Conservation (phyloP, 208 protist genomes). For the Angomonas deanei region DNA sequence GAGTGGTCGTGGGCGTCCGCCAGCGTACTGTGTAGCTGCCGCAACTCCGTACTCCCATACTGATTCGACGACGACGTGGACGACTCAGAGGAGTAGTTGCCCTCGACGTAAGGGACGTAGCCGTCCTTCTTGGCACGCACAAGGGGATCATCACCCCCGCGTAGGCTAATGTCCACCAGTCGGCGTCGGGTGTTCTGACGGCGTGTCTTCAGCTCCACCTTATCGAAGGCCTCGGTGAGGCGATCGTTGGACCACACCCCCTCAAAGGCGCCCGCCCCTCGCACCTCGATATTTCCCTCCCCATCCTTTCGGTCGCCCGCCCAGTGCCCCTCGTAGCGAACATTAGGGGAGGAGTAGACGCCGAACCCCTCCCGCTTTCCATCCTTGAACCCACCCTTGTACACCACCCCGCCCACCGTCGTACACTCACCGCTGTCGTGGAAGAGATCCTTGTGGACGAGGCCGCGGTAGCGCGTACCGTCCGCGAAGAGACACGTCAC, state of each 20-base stretch:
- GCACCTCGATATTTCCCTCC: constrained; percentile 13
- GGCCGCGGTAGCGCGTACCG: constrained; percentile 62
- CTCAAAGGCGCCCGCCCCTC: background rate
- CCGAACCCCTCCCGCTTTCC: constrained; percentile 75
- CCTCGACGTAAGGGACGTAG: background rate
- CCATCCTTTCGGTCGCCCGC: constrained; percentile 46
- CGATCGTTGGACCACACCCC: background rate
- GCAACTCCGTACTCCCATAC: background rate
- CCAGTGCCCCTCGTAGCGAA: constrained; percentile 55
- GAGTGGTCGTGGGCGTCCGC: background rate
- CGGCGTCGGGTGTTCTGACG: background rate
- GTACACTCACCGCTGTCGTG: constrained; percentile 60
- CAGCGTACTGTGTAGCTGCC: background rate
- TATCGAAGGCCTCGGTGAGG: background rate
- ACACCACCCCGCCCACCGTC: constrained; percentile 20
- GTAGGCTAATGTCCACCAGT: background rate
- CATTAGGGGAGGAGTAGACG: constrained; percentile 26
- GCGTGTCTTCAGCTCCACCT: background rate
- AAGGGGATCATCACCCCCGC: background rate
- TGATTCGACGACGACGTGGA: background rate
- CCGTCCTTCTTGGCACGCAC: background rate
- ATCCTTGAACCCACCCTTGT: constrained; percentile 65
- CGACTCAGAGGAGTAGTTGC: background rate
- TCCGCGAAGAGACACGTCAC: constrained; percentile 66
- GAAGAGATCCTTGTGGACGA: constrained; percentile 53